phyloP scores from a whole-genome alignment of 768 basidiomycete species.

The Suillus subaureus region DNA sequence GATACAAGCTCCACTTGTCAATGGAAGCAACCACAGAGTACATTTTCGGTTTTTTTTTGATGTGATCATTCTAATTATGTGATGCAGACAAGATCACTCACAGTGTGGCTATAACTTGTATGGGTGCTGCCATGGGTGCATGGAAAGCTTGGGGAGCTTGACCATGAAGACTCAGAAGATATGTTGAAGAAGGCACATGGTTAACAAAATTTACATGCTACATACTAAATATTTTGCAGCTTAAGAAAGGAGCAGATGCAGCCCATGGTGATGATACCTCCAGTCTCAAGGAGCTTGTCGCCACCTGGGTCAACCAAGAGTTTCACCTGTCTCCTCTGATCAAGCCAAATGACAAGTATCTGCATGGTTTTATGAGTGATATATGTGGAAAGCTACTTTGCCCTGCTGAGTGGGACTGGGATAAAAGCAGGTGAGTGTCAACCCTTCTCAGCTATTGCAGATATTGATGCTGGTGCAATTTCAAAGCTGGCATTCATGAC shows the following conservation, averaged over 20 bases:
- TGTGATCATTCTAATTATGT: too few species aligned
- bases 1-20: too few species aligned
- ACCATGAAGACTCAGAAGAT: background rate
- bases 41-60: background rate
- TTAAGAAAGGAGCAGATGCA: background rate
- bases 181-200: background rate
- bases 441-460: too few species aligned
- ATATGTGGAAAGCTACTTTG: conserved; percentile 1
- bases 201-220: background rate
- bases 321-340: background rate
- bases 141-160: background rate
- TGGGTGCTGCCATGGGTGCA: background rate
- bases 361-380: background rate
- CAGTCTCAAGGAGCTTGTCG: background rate
- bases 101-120: background rate
- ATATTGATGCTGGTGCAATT: background rate
- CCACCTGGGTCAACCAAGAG: background rate
- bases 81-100: background rate
- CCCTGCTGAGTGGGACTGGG: conserved; percentile 1
- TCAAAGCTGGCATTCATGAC: conserved; percentile 7
- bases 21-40: background rate
- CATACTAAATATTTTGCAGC: background rate
- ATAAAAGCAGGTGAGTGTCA: background rate
- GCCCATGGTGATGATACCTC: background rate
- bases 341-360: background rate